Conservation (phyloP, 1,284 basidiomycete species). For the Cryptococcus hybrid region DNA sequence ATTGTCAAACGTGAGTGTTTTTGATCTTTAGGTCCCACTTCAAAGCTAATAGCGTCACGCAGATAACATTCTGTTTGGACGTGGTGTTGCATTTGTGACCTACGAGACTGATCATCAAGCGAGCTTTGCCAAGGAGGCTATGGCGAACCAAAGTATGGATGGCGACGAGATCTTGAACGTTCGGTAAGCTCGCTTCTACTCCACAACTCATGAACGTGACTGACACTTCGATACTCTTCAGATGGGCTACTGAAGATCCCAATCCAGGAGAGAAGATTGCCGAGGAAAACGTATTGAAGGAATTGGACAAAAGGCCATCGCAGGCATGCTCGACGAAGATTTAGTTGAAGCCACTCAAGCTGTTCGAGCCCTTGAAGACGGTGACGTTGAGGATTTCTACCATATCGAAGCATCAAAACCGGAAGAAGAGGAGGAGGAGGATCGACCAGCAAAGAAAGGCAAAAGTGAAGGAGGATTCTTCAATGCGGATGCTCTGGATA, state of each 20-base stretch:
- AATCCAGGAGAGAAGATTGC: conserved; percentile 82
- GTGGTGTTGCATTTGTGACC: conserved; percentile 96
- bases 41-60: neutral
- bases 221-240: conserved; percentile 2
- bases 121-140: conserved; percentile 97
- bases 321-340: conserved; percentile 63
- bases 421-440: conserved; percentile 39
- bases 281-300: conserved; percentile 78
- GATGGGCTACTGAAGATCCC: conserved; percentile 94
- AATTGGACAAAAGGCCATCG: conserved; percentile 77
- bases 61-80: conserved; percentile 90
- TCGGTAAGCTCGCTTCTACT: conserved; percentile 52
- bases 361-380: conserved; percentile 77
- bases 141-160: conserved; percentile 97
- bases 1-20: conserved; percentile 77
- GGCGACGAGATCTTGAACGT: conserved; percentile 98
- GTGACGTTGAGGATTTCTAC: conserved; percentile 46
- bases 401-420: conserved; percentile 36
- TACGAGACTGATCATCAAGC: conserved; percentile 83
- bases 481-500: conserved; percentile 74
- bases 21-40: neutral
- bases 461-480: conserved; percentile 57
- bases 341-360: conserved; percentile 82
- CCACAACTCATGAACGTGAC: neutral
- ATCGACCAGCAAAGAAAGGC: conserved; percentile 40